Evolutionary conservation across 1,139 yeast genomes (phyloP).

Genomic region (Torulaspora pretoriensis): DNA sequence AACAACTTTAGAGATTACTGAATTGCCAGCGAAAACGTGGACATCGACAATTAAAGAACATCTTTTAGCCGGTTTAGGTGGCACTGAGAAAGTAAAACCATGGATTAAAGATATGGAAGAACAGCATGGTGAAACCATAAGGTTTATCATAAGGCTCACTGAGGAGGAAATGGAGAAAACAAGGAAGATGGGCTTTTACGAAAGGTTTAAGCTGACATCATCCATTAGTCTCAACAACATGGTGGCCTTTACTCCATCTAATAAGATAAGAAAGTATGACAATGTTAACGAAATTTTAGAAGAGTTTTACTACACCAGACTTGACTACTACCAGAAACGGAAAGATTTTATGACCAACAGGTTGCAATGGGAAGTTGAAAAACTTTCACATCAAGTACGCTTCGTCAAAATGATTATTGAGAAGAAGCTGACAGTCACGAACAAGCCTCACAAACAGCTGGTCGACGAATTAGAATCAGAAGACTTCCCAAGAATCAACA

Average conservation of each 20-base stretch:
- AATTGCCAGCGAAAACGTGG: conserved; percentile 91
- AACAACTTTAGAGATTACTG: conserved; percentile 81
- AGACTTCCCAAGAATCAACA: conserved; percentile 74
- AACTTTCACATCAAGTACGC: conserved; percentile 77
- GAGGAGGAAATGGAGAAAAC: conserved; percentile 83
- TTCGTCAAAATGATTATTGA: conserved; percentile 90
- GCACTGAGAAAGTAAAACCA: conserved; percentile 63
- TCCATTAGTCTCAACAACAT: conserved; percentile 73
- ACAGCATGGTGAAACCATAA: conserved; percentile 79
- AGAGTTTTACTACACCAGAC: conserved; percentile 81
- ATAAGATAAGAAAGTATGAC: conserved; percentile 80
- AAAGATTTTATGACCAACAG: conserved; percentile 73
- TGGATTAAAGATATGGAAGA: conserved; percentile 97
- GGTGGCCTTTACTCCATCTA: conserved; percentile 95
- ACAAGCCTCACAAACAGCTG: conserved; percentile 64
- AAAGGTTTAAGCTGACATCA: conserved; percentile 73
- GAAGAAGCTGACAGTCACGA: conserved; percentile 61
- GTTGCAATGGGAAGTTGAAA: conserved; percentile 69
- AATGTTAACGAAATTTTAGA: conserved; percentile 69
- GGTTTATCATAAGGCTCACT: conserved; percentile 69
- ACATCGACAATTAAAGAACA: conserved; percentile 85
- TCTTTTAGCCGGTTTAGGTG: conserved; percentile 66
- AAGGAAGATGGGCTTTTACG: conserved; percentile 67
- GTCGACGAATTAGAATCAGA: conserved; percentile 57
- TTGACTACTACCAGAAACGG: conserved; percentile 86